Base-by-base conservation (phyloP, 306 rosid species). In the Quercus bicolor region DNA sequence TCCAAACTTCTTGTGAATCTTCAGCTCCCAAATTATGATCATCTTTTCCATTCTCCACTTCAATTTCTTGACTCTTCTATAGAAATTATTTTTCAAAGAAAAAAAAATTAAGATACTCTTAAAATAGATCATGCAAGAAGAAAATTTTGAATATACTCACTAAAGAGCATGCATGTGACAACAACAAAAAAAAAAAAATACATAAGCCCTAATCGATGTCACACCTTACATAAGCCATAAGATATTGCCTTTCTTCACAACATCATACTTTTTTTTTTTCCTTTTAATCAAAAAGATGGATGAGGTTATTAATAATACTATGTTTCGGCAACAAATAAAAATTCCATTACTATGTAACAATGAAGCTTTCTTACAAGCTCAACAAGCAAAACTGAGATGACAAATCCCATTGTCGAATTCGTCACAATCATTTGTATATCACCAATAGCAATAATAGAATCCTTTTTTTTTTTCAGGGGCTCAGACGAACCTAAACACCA, bases 1-100 rank as follows among this genome's bases (percentile, higher is more conserved):
- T 64, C 99, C 96, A 93, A 5, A 96, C 95, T 77, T 93, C 93
- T 82, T 91, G 88, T 53, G 97, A 87, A 51, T 91, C 91, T 74
- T 89, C 89, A 18, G 83, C 70, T 43, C 80, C 88, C 61, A 74
- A 57, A 19, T 85, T 68, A 56, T 73, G 45, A 80, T 80, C 82
- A 26, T 80, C 86, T 43, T 45, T 81, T 59, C 73, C 92, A 2
- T 84, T 68, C 76, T 91, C 91, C 79, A 85, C 91, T 75, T 91
- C 90, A 82, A 84, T 53, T 31, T 93, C 92, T 23, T 76, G 78
- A 37, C 81, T 90, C 72, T 91, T 85, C 88, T 86, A 20, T 29
- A 74, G 71, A 11, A 18, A n/a, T 9, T 40, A 40, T 40, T 40
- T 2, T 40, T 33, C 55, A 2, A 51, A 11, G 4, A 69, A 23